These are phyloP conservation scores for Suillus brevipes DNA, from an alignment of 768 basidiomycete species.

Conservation along the genomic window DNA sequence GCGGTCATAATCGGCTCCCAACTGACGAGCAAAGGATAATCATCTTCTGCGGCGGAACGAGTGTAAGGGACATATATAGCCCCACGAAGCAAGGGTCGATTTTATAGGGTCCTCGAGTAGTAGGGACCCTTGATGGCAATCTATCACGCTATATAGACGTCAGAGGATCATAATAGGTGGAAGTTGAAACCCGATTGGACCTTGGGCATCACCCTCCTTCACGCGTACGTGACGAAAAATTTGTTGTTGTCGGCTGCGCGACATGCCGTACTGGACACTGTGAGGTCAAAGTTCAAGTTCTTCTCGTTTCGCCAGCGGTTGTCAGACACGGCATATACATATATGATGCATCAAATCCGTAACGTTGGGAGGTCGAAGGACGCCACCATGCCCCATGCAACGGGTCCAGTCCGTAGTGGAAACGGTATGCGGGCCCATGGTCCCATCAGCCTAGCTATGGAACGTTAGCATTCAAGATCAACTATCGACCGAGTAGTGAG, in stretches of 20 bases:
- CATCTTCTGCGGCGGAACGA: background rate
- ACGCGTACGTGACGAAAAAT: background rate
- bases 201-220: background rate
- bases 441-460: background rate
- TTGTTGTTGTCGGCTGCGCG: background rate
- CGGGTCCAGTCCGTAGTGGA: background rate
- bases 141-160: constrained; percentile 3
- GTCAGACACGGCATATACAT: background rate
- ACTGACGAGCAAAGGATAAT: background rate
- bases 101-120: background rate
- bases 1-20: background rate
- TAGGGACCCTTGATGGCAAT: constrained; percentile 1
- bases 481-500: background rate
- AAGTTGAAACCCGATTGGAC: background rate
- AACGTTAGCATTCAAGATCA: background rate
- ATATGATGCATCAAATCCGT: background rate
- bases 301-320: background rate
- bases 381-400: background rate
- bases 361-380: background rate
- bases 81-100: background rate
- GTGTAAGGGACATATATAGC: background rate
- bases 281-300: background rate
- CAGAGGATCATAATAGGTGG: background rate
- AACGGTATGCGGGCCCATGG: background rate
- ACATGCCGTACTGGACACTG: background rate